Base-by-base conservation (phyloP, 1,284 basidiomycete species). In the Trichosporon inkin region DNA sequence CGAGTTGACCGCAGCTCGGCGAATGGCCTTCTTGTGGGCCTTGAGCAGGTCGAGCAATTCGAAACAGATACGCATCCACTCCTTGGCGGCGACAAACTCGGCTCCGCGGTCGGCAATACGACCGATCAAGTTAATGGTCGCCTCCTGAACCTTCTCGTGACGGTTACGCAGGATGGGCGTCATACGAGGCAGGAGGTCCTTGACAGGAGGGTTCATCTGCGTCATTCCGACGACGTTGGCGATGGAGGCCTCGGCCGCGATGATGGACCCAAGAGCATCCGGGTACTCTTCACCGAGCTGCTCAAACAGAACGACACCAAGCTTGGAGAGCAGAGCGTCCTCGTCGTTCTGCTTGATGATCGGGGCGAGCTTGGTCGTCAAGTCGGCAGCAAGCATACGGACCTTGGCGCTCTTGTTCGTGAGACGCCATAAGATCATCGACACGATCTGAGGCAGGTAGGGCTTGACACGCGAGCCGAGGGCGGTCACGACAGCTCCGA, bases 31-130 rank as follows among this genome's bases (percentile, higher is more conserved):
- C 82, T 99, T 99, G 82, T 99, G 96, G 8, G 96, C 96, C 78
- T 99, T 99, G 71, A 99, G 84, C 41, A 99, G 82, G 73, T 99
- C 96, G 53, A 99, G 84, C 39, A 99, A 81, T 78, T 99, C 96
- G 79, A 99, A 99, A 77, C 96, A 99, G 77, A 99, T 99, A 72
- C 96, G 88, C 96, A 99, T 99, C 95, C 95, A 99, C 80, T 99
- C 96, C 73, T 95, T 86, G 20, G 96, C 95, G 28, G 93, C 93
- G 0, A 99, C 96, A 64, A 92, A 98, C 79, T 99, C 96, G 39
- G 96, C 61, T 62, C 96, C 96, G 76, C 96, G 92, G 86, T 99
- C 96, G 62, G 96, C 89, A 68, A 99, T 98, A 78, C 94, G 92
- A 68, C 96, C 96, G 68, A 99, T 99, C 81, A 99, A 84, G 80